These are phyloP conservation scores for Ascochyta lentis DNA, from an alignment of 2,329 filamentous ascomycete species.

Conservation along the genomic window DNA sequence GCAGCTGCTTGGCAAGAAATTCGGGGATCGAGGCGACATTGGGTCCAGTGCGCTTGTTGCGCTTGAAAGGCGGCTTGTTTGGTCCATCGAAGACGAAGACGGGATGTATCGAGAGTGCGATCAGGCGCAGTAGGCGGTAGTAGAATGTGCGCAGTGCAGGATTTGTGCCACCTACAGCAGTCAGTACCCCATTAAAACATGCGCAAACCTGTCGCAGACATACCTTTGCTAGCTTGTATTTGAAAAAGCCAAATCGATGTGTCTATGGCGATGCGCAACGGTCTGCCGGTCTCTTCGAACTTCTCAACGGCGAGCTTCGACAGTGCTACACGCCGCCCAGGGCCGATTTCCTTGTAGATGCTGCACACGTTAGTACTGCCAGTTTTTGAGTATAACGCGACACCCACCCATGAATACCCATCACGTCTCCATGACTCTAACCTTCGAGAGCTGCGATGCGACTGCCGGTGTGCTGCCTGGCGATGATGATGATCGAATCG, in stretches of 20 bases:
- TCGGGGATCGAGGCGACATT: slow-evolving; percentile 71
- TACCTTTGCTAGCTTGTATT: slow-evolving; percentile 78
- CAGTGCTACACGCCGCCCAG: slow-evolving; percentile 79
- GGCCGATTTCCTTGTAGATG: slow-evolving; percentile 88
- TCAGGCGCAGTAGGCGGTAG: slow-evolving; percentile 81
- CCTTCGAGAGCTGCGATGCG: neutral
- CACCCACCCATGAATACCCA: slow-evolving; percentile 51
- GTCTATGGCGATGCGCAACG: slow-evolving; percentile 88
- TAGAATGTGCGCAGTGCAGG: slow-evolving; percentile 91
- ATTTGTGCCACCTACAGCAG: slow-evolving; percentile 73
- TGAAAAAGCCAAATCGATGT: slow-evolving; percentile 98
- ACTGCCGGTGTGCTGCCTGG: slow-evolving; percentile 13
- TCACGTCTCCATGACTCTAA: slow-evolving; percentile 27
- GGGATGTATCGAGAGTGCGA: slow-evolving; percentile 79
- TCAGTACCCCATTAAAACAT: slow-evolving; percentile 17
- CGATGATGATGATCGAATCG: slow-evolving; percentile 29
- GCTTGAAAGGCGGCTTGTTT: slow-evolving; percentile 84
- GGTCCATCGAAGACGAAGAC: slow-evolving; percentile 91
- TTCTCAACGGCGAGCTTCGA: slow-evolving; percentile 82
- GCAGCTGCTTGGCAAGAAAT: slow-evolving; percentile 80
- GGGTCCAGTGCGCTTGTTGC: slow-evolving; percentile 75
- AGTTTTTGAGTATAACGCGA: neutral
- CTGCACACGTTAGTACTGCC: slow-evolving; percentile 56
- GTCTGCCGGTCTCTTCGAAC: slow-evolving; percentile 71
- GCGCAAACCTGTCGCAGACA: slow-evolving; percentile 1